phyloP scores from a whole-genome alignment of 257 asterid genomes.

The Solanum pinnatisectum region DNA sequence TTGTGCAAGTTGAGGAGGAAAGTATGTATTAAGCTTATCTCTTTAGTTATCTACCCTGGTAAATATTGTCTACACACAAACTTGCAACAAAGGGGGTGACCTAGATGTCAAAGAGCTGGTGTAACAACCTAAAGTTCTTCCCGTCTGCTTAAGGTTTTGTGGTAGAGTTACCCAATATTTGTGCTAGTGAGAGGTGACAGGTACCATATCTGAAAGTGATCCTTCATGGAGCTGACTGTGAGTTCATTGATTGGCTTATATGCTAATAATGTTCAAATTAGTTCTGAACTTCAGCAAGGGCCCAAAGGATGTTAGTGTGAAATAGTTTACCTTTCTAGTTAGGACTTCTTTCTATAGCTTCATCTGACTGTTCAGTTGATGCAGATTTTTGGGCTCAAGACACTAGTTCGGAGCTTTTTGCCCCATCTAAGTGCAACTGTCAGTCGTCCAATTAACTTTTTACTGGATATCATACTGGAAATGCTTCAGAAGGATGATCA shows the following conservation, averaged over 20 bases:
- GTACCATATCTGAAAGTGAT: neutral
- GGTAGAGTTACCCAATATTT: neutral
- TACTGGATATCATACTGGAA: constrained; percentile 49
- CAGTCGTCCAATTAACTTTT: constrained; percentile 38
- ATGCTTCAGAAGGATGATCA: constrained; percentile 48
- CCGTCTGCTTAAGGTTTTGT: neutral
- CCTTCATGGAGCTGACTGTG: neutral
- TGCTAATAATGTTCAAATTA: neutral
- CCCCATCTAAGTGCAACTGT: constrained; percentile 36
- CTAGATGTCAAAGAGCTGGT: neutral
- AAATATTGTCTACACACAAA: neutral
- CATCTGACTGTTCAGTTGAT: neutral
- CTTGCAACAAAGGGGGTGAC: neutral
- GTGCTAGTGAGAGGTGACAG: neutral
- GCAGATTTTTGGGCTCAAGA: constrained; percentile 84
- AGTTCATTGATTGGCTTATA: neutral
- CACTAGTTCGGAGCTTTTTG: constrained; percentile 67
- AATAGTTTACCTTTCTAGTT: neutral
- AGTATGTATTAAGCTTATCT: neutral
- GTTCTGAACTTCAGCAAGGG: neutral
- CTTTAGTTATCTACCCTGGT: neutral
- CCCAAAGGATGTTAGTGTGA: neutral
- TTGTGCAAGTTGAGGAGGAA: neutral
- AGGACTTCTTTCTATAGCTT: neutral
- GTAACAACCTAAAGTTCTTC: neutral